These are phyloP conservation scores for Pilaira anomala DNA, from an alignment of 192 early-diverging fungal species.

Conservation along the genomic window DNA sequence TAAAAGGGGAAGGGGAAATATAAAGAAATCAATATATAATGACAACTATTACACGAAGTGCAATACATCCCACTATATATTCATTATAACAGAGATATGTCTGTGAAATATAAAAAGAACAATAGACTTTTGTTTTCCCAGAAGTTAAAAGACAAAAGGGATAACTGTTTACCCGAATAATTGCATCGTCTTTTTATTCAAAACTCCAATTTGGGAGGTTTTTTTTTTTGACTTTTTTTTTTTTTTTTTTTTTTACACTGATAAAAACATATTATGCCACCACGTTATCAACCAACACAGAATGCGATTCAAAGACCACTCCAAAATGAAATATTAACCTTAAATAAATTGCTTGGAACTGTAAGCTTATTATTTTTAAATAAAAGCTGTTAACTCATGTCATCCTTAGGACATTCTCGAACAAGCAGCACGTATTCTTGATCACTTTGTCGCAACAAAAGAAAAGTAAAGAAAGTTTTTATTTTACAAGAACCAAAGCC, in stretches of 20 bases:
- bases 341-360: conserved; percentile 20
- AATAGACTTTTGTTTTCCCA: no score
- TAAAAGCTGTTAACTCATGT: neutral
- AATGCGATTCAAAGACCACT: conserved; percentile 18
- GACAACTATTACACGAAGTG: no score
- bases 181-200: no score
- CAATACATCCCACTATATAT: no score
- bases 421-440: conserved; percentile 25
- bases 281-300: conserved; percentile 12
- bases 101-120: no score
- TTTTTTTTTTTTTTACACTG: neutral
- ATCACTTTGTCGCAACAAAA: conserved; percentile 25
- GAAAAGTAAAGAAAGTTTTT: conserved; percentile 17
- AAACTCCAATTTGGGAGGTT: no score
- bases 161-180: no score
- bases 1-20: no score
- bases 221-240: no score
- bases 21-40: no score
- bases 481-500: neutral
- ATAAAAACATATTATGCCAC: conserved; percentile 17
- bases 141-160: no score
- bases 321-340: conserved; percentile 22
- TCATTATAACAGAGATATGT: no score
- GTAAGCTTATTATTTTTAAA: conserved; percentile 1
- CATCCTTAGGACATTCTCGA: conserved; percentile 28